phyloP scores from a whole-genome alignment of 192 early-diverging fungal species.

The Gryganskiella cystojenkinii region DNA sequence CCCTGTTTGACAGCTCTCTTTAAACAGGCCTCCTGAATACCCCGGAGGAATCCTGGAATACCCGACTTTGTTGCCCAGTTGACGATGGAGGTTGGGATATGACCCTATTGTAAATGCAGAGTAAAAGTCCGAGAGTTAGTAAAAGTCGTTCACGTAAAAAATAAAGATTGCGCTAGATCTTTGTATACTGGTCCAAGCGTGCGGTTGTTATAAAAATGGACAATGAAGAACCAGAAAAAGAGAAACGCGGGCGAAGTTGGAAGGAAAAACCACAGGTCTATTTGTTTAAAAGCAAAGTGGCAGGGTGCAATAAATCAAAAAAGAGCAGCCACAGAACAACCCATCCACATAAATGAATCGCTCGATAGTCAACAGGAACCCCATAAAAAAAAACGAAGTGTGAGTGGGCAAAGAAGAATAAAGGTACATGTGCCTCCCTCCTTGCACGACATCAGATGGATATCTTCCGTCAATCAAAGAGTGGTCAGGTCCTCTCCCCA shows the following conservation, averaged over 20 bases:
- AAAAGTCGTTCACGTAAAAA: not conserved
- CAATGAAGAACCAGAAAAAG: not conserved
- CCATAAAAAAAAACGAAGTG: slow-evolving; percentile 7
- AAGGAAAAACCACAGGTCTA: not conserved
- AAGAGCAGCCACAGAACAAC: not conserved
- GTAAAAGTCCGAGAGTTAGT: no score
- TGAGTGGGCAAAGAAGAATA: not conserved
- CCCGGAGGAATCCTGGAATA: slow-evolving; percentile 50
- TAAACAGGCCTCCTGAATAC: slow-evolving; percentile 49
- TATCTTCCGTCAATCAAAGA: no score
- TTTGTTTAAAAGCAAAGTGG: not conserved
- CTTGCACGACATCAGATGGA: not conserved
- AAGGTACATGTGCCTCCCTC: not conserved
- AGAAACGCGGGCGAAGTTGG: no score
- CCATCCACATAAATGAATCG: not conserved
- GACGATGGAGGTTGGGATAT: slow-evolving; percentile 53
- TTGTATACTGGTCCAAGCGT: slow-evolving; percentile 10
- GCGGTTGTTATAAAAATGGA: not conserved
- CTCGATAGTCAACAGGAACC: not conserved
- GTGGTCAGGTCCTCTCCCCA: no score
- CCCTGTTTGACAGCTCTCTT: slow-evolving; percentile 31
- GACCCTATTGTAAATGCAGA: slow-evolving; percentile 19
- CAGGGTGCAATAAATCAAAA: not conserved
- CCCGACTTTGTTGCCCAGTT: slow-evolving; percentile 58
- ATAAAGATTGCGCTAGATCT: not conserved